Conservation (phyloP, 495 filamentous ascomycete genomes). For the Cladorrhinum samala region DNA sequence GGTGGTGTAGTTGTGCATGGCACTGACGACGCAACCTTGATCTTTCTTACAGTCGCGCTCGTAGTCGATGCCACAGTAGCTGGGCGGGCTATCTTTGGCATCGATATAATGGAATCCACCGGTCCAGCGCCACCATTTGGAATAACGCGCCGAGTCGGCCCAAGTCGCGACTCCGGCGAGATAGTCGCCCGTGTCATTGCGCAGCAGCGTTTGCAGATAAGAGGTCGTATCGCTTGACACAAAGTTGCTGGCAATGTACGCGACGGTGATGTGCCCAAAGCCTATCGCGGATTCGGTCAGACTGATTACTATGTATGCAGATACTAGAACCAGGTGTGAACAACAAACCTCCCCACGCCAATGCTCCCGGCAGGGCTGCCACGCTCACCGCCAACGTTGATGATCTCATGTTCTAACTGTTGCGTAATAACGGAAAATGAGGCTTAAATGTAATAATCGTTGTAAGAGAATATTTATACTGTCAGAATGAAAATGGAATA, state of each 20-base stretch:
- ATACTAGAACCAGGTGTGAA: neutral
- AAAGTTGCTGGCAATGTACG: slow-evolving; percentile 45
- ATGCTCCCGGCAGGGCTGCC: slow-evolving; percentile 13
- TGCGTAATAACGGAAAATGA: neutral
- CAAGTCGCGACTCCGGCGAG: slow-evolving; percentile 57
- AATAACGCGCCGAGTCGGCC: slow-evolving; percentile 58
- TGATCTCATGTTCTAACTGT: slow-evolving; percentile 17
- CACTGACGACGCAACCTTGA: slow-evolving; percentile 55
- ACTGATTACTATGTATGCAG: neutral
- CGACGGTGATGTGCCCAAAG: slow-evolving; percentile 57
- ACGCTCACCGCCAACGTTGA: slow-evolving; percentile 16
- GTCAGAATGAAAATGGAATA: no score
- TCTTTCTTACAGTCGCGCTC: slow-evolving; percentile 54
- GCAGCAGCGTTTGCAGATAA: slow-evolving; percentile 38
- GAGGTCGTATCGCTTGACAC: slow-evolving; percentile 33
- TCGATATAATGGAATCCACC: slow-evolving; percentile 67
- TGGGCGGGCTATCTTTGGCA: slow-evolving; percentile 57
- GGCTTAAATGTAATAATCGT: neutral
- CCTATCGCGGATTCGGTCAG: slow-evolving; percentile 22
- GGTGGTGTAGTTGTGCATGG: slow-evolving; percentile 54
- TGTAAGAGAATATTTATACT: slow-evolving; percentile 2
- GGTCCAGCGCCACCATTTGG: slow-evolving; percentile 50
- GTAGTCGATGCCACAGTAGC: slow-evolving; percentile 52
- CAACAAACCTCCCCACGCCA: slow-evolving; percentile 28
- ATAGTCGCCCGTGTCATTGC: slow-evolving; percentile 45